These are phyloP conservation scores for Rhizopus microsporus DNA, from an alignment of 371 early-diverging fungal species.

Conservation along the genomic window DNA sequence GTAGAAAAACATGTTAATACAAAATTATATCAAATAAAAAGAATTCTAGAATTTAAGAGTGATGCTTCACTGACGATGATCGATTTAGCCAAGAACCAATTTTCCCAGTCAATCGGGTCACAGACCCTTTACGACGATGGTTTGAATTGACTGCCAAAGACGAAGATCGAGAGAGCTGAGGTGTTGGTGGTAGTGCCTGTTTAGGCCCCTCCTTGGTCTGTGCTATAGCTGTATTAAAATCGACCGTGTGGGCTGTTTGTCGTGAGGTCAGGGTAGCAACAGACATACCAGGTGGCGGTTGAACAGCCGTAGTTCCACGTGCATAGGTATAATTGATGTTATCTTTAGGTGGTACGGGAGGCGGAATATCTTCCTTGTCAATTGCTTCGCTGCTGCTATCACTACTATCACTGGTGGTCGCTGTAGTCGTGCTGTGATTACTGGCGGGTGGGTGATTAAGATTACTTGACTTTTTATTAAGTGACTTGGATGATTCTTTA, in stretches of 20 bases:
- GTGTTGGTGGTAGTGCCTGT: slow-evolving; percentile 3
- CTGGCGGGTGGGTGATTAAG: neutral
- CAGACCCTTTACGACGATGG: slow-evolving; percentile 24
- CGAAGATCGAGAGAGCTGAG: slow-evolving; percentile 17
- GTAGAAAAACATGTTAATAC: too few relatives aligned
- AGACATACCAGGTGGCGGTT: slow-evolving; percentile 28
- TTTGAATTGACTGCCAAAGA: slow-evolving; percentile 9
- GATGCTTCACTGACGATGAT: slow-evolving; percentile 26
- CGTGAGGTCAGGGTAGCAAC: slow-evolving; percentile 28
- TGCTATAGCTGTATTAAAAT: slow-evolving; percentile 23
- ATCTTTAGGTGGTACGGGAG: slow-evolving; percentile 30
- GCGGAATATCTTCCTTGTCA: slow-evolving; percentile 9
- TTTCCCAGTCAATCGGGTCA: slow-evolving; percentile 22
- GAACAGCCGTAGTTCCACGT: slow-evolving; percentile 4
- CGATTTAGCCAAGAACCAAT: slow-evolving; percentile 31
- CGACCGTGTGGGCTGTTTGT: slow-evolving; percentile 30
- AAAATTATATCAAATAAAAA: too few relatives aligned
- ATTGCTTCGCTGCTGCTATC: slow-evolving; percentile 3
- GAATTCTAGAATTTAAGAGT: neutral
- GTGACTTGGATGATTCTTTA: slow-evolving; percentile 18
- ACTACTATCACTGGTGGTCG: slow-evolving; percentile 1
- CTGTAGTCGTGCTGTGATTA: too few relatives aligned
- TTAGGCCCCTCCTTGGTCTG: neutral
- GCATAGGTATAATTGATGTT: slow-evolving; percentile 1
- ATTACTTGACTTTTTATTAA: slow-evolving; percentile 19